Percentiles rank a stretch among this genome's conserved stretches.
phyloP scores from a whole-genome alignment of 1,139 yeast genomes.

The Hansenula sp. region DNA sequence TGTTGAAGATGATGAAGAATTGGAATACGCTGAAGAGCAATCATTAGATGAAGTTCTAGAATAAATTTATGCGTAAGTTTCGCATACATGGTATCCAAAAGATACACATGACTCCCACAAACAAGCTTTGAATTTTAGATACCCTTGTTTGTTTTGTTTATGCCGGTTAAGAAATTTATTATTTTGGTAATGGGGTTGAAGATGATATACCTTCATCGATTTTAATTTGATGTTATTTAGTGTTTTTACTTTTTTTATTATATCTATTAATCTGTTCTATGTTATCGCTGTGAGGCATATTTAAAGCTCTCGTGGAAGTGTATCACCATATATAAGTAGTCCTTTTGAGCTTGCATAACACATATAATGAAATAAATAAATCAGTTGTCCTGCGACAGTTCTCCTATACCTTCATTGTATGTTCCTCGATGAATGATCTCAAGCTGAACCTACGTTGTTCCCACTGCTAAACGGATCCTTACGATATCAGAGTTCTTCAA shows the following conservation, averaged over 20 bases:
- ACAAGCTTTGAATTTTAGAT: background rate
- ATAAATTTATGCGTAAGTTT: constrained; percentile 5
- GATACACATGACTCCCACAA: background rate
- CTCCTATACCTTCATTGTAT: too few species aligned
- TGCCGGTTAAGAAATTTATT: background rate
- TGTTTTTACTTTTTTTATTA: constrained; percentile 1
- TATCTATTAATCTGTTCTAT: constrained; percentile 2
- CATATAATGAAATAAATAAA: too few species aligned
- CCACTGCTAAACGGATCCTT: too few species aligned
- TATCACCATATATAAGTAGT: background rate
- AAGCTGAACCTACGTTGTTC: too few species aligned
- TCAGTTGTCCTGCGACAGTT: too few species aligned
- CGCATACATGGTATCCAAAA: too few species aligned
- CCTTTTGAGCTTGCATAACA: too few species aligned
- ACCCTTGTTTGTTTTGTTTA: background rate
- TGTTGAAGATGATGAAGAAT: constrained; percentile 76
- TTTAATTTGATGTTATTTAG: constrained; percentile 1
- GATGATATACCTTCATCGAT: constrained; percentile 2
- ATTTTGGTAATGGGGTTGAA: constrained; percentile 1
- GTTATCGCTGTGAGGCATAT: background rate
- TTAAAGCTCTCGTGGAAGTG: background rate
- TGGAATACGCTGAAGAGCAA: constrained; percentile 38
- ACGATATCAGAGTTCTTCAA: too few species aligned
- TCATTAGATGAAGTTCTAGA: constrained; percentile 26
- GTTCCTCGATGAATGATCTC: too few species aligned